A percentile compares a stretch with the other conserved stretches of the same genome.
Evolutionary conservation across 2,329 filamentous ascomycete genomes (phyloP).

Genomic region (Juglanconis sp.): DNA sequence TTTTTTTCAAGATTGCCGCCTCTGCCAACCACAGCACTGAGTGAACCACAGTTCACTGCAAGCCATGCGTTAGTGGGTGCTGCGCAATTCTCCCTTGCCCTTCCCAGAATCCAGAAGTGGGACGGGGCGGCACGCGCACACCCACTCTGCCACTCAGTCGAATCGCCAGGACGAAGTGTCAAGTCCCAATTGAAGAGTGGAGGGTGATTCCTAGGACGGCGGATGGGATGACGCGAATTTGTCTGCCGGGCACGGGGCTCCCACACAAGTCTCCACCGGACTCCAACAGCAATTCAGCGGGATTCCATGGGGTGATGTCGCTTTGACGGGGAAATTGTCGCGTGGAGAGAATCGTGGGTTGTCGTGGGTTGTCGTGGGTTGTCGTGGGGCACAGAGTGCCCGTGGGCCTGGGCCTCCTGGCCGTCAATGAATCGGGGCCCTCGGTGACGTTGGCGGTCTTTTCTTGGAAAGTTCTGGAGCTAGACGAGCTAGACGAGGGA

Average conservation of each 20-base stretch:
- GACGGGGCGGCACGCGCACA: not conserved
- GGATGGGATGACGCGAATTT: slow-evolving; percentile 1
- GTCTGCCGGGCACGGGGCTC: not conserved
- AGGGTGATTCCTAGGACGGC: not conserved
- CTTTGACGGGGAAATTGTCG: slow-evolving; percentile 14
- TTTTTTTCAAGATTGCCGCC: not conserved
- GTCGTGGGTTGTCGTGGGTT: slow-evolving; percentile 7
- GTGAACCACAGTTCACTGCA: not conserved
- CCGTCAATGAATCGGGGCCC: slow-evolving; percentile 3
- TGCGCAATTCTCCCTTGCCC: not conserved
- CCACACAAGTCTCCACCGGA: not conserved
- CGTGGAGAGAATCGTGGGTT: slow-evolving; percentile 2
- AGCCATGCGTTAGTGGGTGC: not conserved
- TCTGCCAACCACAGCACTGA: not conserved
- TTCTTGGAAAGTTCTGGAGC: not conserved
- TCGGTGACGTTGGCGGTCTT: not conserved
- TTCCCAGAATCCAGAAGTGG: not conserved
- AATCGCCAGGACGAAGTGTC: not conserved
- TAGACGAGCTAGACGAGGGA: not conserved
- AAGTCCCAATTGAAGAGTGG: slow-evolving; percentile 2
- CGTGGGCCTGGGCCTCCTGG: slow-evolving; percentile 1
- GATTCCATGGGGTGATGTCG: slow-evolving; percentile 6
- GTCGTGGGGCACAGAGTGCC: slow-evolving; percentile 2
- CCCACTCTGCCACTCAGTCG: not conserved
- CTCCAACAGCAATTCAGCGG: slow-evolving; percentile 1